A percentile compares a stretch with the other conserved stretches of the same genome.
Evolutionary conservation across 192 early-diverging fungal genomes (phyloP).

Genomic region (Funneliformis mosseae): DNA sequence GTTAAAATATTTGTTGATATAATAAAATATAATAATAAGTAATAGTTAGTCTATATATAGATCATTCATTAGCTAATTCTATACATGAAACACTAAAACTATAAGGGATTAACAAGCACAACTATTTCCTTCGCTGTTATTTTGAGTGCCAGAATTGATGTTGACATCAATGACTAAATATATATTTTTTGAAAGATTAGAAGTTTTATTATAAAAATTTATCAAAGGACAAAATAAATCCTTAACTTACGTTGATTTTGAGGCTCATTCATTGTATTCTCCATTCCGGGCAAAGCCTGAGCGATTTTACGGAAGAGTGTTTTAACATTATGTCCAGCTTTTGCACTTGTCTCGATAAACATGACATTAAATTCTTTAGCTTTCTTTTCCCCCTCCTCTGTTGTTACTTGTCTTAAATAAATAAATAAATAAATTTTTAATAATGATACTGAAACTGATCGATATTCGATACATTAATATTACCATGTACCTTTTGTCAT

Average conservation of each 20-base stretch:
- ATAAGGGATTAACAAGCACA: constrained; percentile 51
- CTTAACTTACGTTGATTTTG: constrained; percentile 38
- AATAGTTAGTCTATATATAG: background rate
- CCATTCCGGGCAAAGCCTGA: constrained; percentile 84
- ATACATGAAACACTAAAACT: background rate
- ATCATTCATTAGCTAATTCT: background rate
- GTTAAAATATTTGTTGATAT: no score
- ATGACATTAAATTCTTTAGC: constrained; percentile 95
- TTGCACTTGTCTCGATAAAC: constrained; percentile 99
- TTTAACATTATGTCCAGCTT: constrained; percentile 99
- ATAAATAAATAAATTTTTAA: background rate
- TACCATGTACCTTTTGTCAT: constrained; percentile 82
- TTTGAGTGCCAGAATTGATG: constrained; percentile 50
- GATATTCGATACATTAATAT: background rate
- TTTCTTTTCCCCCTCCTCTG: constrained; percentile 97
- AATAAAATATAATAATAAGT: background rate
- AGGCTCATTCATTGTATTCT: constrained; percentile 61
- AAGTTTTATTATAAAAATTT: background rate
- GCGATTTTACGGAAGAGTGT: constrained; percentile 97
- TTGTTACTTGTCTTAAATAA: constrained; percentile 76
- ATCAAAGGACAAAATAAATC: background rate
- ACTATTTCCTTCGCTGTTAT: constrained; percentile 47
- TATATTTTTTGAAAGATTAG: background rate
- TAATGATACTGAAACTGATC: background rate
- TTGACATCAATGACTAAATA: constrained; percentile 57